Evolutionary conservation across 768 basidiomycete species (phyloP), one percentile per base, ranked within the genome.

Genomic region (Mycena alexandri): DNA sequence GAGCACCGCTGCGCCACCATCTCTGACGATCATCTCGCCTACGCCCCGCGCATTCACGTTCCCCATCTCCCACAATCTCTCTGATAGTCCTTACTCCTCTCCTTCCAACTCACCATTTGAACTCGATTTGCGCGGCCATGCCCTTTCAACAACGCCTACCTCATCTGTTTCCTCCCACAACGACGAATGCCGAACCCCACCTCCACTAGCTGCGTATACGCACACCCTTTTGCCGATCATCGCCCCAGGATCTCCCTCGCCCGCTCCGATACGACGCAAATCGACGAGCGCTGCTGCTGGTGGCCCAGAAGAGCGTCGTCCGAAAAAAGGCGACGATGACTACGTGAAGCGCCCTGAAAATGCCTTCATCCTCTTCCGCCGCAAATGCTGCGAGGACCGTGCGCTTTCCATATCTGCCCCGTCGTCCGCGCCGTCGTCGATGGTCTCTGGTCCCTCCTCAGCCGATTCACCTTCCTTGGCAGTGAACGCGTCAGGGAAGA

Each of bases 331-430:
- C 73, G 91, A 93, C 77, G 90, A 91, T 60, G 90, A 91, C 76
- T 93, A 93, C 74, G 88, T 93, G 82, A 92, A 92, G 77, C 87
- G 92, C 44, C 92, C 92, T 2, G 90, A 92, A 79, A 93, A 93
- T 72, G 92, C 92, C 10, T 93, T 93, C 83, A 93, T 93, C 76
- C 85, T 93, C 61, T 93, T 93, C 86, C 87, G 92, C 63, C 86
- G 91, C 70, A 88, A 90, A 73, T 91, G 90, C 79, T 91, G 89
- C 78, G 89, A 91, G 79, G 89, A 90, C 50, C 86, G 89, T 36
- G 5, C 61, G 38, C 38, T 38, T 9, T 38, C 38, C 38, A 38
- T 38, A 34, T 38, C 38, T 10, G 38, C 38, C 38, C 29, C 55
- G 24, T 17, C 59, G 16, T 59, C 58, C n/a, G 44, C 58, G 14